phyloP scores from a whole-genome alignment of 148 eudicot species.

The Linanthus parryae region DNA sequence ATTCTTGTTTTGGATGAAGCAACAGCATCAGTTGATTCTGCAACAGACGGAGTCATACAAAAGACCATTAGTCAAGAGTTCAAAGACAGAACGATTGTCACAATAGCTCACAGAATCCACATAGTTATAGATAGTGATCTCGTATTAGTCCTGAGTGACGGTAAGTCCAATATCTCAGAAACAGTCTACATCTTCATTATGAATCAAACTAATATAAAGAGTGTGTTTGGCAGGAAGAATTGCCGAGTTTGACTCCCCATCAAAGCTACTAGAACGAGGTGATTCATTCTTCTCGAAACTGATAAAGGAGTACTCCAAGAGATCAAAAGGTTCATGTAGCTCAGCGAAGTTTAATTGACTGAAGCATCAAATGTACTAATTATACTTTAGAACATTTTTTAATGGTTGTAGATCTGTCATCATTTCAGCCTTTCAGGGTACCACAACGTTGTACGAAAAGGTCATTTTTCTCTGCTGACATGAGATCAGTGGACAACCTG shows the following conservation, averaged over 20 bases:
- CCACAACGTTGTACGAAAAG: too few species aligned
- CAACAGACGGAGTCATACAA: conserved; percentile 85
- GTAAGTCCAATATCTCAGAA: conserved; percentile 27
- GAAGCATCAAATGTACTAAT: too few species aligned
- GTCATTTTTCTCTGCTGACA: too few species aligned
- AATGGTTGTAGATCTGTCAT: too few species aligned
- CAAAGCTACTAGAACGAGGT: conserved; percentile 73
- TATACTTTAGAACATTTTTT: too few species aligned
- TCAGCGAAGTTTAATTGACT: too few species aligned
- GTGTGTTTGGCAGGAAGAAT: conserved; percentile 97
- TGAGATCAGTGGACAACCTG: too few species aligned
- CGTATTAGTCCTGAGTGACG: conserved; percentile 88
- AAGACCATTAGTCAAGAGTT: conserved; percentile 76
- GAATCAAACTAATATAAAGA: not conserved
- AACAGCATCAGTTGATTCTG: conserved; percentile 95
- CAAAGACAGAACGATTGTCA: conserved; percentile 72
- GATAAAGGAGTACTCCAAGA: conserved; percentile 78
- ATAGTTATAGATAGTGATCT: conserved; percentile 91
- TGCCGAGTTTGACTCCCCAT: conserved; percentile 86
- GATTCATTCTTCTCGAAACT: conserved; percentile 88
- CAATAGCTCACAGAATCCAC: conserved; percentile 98
- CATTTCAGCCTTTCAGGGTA: too few species aligned
- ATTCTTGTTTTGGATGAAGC: conserved; percentile 92
- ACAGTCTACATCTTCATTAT: not conserved
- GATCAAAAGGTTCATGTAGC: conserved; percentile 59